Evolutionary conservation across 768 basidiomycete genomes (phyloP).

Genomic region (Pleurotus salmoneostramineus): DNA sequence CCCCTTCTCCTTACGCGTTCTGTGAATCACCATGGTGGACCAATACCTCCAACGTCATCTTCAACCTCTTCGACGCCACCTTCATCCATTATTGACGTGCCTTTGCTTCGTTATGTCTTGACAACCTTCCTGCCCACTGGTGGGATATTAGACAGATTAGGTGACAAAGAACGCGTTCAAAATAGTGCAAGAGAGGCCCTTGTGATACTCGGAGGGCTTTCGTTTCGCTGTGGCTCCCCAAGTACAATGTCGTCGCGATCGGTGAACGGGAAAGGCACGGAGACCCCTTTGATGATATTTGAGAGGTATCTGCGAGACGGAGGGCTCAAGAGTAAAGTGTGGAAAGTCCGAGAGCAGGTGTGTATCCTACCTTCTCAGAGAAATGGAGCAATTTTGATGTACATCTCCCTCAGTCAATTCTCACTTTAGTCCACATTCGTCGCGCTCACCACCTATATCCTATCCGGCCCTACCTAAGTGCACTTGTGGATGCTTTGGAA

Average conservation of each 20-base stretch:
- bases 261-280: slow-evolving; percentile 54
- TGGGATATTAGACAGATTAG: slow-evolving; percentile 79
- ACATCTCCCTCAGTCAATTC: slow-evolving; percentile 41
- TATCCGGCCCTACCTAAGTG: slow-evolving; percentile 73
- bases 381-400: slow-evolving; percentile 3
- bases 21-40: slow-evolving; percentile 20
- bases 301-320: slow-evolving; percentile 70
- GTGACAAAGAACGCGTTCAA: slow-evolving; percentile 74
- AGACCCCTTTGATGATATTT: slow-evolving; percentile 66
- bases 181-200: slow-evolving; percentile 73
- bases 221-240: slow-evolving; percentile 53
- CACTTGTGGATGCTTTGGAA: slow-evolving; percentile 82
- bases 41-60: slow-evolving; percentile 49
- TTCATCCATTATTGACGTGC: slow-evolving; percentile 44
- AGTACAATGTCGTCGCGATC: slow-evolving; percentile 42
- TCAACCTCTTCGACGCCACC: slow-evolving; percentile 41
- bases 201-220: slow-evolving; percentile 69
- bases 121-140: slow-evolving; percentile 68
- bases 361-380: slow-evolving; percentile 18
- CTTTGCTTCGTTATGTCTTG: slow-evolving; percentile 64
- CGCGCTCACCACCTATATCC: slow-evolving; percentile 71
- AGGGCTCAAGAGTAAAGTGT: slow-evolving; percentile 77
- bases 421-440: slow-evolving; percentile 71
- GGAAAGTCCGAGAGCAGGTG: slow-evolving; percentile 86
- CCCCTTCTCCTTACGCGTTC: slow-evolving; percentile 53